A percentile compares a stretch with the other conserved stretches of the same genome.
Conservation (phyloP, 2,329 filamentous ascomycete genomes). For the Fusarium algeriense region DNA sequence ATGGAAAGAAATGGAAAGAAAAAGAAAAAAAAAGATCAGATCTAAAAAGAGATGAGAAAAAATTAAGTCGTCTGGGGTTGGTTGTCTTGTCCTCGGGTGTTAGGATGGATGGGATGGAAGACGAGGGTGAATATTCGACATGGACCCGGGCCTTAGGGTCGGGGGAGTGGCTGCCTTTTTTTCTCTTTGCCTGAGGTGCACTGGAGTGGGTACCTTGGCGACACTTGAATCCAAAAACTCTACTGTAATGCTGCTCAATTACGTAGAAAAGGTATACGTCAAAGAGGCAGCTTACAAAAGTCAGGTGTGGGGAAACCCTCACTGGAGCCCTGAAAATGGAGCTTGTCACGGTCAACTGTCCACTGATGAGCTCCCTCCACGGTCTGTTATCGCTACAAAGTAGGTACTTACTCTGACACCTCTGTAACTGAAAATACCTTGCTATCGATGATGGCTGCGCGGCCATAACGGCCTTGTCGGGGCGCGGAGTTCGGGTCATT, state of each 20-base stretch:
- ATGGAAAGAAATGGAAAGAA: slow-evolving; percentile 36
- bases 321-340: slow-evolving; percentile 19
- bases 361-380: slow-evolving; percentile 24
- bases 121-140: slow-evolving; percentile 42
- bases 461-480: slow-evolving; percentile 35
- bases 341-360: slow-evolving; percentile 7
- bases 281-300: slow-evolving; percentile 35
- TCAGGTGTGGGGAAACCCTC: slow-evolving; percentile 38
- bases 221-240: neutral
- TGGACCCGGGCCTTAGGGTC: slow-evolving; percentile 38
- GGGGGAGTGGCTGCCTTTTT: slow-evolving; percentile 49
- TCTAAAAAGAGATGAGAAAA: slow-evolving; percentile 30
- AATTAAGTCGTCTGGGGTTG: slow-evolving; percentile 47
- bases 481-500: slow-evolving; percentile 39
- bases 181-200: slow-evolving; percentile 47
- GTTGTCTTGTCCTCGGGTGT: slow-evolving; percentile 35
- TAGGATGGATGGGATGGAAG: slow-evolving; percentile 38
- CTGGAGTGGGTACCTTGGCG: slow-evolving; percentile 36
- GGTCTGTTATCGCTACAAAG: slow-evolving; percentile 27
- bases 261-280: slow-evolving; percentile 27
- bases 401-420: neutral
- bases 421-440: slow-evolving; percentile 2
- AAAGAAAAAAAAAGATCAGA: slow-evolving; percentile 34
- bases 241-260: slow-evolving; percentile 6
- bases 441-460: slow-evolving; percentile 29